Percentiles rank a stretch among this genome's conserved stretches.
These are phyloP conservation scores for Penicillium soppii DNA, from an alignment of 495 filamentous ascomycete species.

Conservation along the genomic window DNA sequence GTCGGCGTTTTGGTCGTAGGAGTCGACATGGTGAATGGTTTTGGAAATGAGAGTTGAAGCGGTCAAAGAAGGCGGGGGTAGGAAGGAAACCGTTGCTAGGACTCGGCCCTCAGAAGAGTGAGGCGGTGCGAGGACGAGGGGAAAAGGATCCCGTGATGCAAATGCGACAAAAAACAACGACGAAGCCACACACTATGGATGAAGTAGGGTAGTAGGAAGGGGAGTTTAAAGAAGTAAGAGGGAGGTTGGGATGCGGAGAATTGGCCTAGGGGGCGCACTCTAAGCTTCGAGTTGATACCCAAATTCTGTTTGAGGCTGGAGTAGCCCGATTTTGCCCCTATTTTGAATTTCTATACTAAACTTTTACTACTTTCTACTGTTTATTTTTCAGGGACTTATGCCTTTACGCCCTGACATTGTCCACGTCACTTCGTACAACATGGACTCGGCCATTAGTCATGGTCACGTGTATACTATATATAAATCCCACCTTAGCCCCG, in stretches of 20 bases:
- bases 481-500: too few species aligned
- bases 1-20: constrained; percentile 46
- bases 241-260: constrained; percentile 12
- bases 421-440: constrained; percentile 5
- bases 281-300: constrained; percentile 13
- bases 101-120: constrained; percentile 3
- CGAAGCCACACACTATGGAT: neutral
- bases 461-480: constrained; percentile 13
- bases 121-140: constrained; percentile 1
- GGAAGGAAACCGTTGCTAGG: constrained; percentile 19
- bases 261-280: constrained; percentile 6
- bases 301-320: constrained; percentile 12
- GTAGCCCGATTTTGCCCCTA: constrained; percentile 1
- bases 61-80: constrained; percentile 26
- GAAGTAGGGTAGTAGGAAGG: constrained; percentile 3
- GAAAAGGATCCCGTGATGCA: neutral
- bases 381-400: neutral
- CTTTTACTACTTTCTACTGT: neutral
- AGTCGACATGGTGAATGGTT: constrained; percentile 44
- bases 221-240: constrained; percentile 7
- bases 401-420: constrained; percentile 1
- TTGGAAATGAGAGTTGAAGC: constrained; percentile 12
- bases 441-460: neutral
- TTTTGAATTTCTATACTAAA: neutral
- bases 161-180: constrained; percentile 2